phyloP scores from a whole-genome alignment of 306 rosid species.

The Sicyos edulis region DNA sequence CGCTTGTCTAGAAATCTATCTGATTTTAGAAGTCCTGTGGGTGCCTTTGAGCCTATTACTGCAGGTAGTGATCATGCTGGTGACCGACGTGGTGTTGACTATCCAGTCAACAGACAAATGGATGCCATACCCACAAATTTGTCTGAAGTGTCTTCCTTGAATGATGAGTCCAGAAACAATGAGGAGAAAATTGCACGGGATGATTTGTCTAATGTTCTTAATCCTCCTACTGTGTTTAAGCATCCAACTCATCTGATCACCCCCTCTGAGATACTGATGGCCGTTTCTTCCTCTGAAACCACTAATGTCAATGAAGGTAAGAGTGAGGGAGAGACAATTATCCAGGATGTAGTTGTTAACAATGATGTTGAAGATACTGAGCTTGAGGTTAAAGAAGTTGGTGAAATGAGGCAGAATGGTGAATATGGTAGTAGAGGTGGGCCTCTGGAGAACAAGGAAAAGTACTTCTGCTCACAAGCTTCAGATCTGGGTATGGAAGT shows the following conservation, averaged over 20 bases:
- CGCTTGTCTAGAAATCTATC: slow-evolving; percentile 70
- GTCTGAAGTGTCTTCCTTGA: slow-evolving; percentile 46
- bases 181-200: slow-evolving; percentile 60
- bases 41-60: slow-evolving; percentile 39
- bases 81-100: slow-evolving; percentile 56
- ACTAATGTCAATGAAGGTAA: slow-evolving; percentile 49
- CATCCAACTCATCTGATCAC: slow-evolving; percentile 94
- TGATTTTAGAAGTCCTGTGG: slow-evolving; percentile 64
- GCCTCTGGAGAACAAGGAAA: slow-evolving; percentile 59
- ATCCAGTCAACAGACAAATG: slow-evolving; percentile 67
- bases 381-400: slow-evolving; percentile 78
- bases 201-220: slow-evolving; percentile 55
- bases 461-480: slow-evolving; percentile 81
- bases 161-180: slow-evolving; percentile 49
- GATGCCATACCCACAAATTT: slow-evolving; percentile 46
- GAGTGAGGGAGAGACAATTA: slow-evolving; percentile 57
- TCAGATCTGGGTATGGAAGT: slow-evolving; percentile 95
- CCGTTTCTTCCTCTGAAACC: slow-evolving; percentile 61
- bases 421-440: slow-evolving; percentile 52
- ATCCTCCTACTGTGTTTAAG: slow-evolving; percentile 52
- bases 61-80: slow-evolving; percentile 49
- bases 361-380: slow-evolving; percentile 58
- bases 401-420: slow-evolving; percentile 57
- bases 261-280: slow-evolving; percentile 73
- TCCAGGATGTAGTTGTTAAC: slow-evolving; percentile 60